Conservation (phyloP, 169 alveolate species). For the Cryptosporidium parvum region DNA sequence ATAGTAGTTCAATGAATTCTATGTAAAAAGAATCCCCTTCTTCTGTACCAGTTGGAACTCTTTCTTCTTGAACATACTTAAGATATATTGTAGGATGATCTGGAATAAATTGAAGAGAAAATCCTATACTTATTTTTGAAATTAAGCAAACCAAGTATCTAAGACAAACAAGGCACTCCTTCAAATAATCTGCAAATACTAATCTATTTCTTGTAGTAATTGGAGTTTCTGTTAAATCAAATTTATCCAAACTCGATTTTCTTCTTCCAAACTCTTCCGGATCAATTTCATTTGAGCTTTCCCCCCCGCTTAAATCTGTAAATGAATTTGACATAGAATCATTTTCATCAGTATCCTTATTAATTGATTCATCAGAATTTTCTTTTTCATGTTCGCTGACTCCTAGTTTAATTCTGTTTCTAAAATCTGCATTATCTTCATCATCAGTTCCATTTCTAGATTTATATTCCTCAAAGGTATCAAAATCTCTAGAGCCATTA, state of each 20-base stretch:
- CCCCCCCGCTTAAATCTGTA: background rate
- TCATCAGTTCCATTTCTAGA: slow-evolving; percentile 22
- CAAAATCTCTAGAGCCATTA: background rate
- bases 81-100: slow-evolving; percentile 52
- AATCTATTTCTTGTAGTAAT: background rate
- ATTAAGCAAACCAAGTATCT: slow-evolving; percentile 64
- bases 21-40: background rate
- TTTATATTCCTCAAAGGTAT: background rate
- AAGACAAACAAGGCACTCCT: slow-evolving; percentile 58
- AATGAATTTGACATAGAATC: background rate
- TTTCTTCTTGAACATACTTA: background rate
- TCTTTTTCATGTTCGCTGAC: background rate
- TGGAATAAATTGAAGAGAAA: slow-evolving; percentile 32
- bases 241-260: background rate
- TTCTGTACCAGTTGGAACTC: background rate
- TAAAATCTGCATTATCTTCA: background rate
- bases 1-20: slow-evolving; percentile 12
- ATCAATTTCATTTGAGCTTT: background rate
- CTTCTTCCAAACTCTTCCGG: background rate
- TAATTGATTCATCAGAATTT: slow-evolving; percentile 2
- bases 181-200: background rate
- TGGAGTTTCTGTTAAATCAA: background rate
- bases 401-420: background rate
- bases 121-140: slow-evolving; percentile 10
- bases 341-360: background rate